Percentiles rank a stretch among this genome's conserved stretches.
These are phyloP conservation scores for Annona cherimola DNA, from an alignment of 164 flowering plant genomes.

Conservation along the genomic window DNA sequence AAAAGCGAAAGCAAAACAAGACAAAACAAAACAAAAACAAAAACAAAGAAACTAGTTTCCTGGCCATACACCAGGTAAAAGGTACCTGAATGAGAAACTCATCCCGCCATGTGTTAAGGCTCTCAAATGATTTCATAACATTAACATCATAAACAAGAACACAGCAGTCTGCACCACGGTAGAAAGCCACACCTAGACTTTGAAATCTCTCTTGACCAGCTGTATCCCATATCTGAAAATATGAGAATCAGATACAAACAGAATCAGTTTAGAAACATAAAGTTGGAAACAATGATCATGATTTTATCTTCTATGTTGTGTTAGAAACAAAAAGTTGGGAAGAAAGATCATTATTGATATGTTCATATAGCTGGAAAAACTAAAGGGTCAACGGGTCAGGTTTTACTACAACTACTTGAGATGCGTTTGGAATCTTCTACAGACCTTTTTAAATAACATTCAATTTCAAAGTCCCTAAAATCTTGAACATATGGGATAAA, in stretches of 20 bases:
- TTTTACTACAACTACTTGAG: no score
- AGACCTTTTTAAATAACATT: no score
- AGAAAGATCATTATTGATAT: background rate
- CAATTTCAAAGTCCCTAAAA: no score
- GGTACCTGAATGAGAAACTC: conserved; percentile 83
- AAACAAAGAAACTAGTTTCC: background rate
- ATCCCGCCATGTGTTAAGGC: conserved; percentile 83
- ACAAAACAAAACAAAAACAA: no score
- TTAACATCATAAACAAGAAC: conserved; percentile 92
- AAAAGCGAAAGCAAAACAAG: no score
- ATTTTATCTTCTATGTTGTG: background rate
- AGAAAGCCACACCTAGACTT: conserved; percentile 90
- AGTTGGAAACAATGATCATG: background rate
- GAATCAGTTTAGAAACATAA: background rate
- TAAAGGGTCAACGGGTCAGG: no score
- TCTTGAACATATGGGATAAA: no score
- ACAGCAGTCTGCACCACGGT: conserved; percentile 94
- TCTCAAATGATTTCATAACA: conserved; percentile 80
- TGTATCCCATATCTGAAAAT: conserved; percentile 85
- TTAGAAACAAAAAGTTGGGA: background rate
- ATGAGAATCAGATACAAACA: background rate
- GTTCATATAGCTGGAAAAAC: no score
- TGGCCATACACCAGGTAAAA: background rate
- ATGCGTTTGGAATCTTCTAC: no score
- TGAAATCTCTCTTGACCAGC: conserved; percentile 97